phyloP scores from a whole-genome alignment of 306 rosid species.

The Pyrus pyrifolia region DNA sequence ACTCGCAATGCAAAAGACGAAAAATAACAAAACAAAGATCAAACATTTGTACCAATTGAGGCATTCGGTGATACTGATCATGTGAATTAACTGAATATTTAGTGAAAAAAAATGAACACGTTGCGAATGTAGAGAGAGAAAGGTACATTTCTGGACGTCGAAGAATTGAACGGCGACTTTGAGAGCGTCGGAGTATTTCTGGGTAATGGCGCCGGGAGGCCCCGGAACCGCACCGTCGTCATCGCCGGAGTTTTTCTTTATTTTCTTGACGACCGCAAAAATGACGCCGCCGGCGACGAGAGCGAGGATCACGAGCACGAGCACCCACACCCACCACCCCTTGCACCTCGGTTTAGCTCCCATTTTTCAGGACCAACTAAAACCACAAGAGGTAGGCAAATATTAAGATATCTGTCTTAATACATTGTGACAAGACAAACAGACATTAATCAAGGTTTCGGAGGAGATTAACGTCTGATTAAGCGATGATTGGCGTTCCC shows the following conservation, averaged over 20 bases:
- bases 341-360: constrained; percentile 43
- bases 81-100: neutral
- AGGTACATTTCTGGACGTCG: constrained; percentile 81
- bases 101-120: neutral
- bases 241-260: constrained; percentile 22
- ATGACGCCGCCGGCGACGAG: constrained; percentile 51
- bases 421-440: neutral
- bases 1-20: neutral
- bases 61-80: neutral
- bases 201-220: constrained; percentile 62
- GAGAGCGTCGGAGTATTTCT: constrained; percentile 69
- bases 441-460: neutral
- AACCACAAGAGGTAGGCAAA: neutral
- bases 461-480: neutral
- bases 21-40: neutral
- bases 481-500: neutral
- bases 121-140: neutral
- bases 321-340: constrained; percentile 68
- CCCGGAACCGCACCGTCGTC: constrained; percentile 62
- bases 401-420: constrained; percentile 33
- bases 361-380: constrained; percentile 28
- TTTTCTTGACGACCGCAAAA: constrained; percentile 38
- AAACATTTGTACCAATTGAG: neutral
- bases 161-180: constrained; percentile 69
- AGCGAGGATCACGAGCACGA: constrained; percentile 47